Evolutionary conservation across 202 grass and related monocot species (phyloP).

Genomic region (Alloteropsis angusta): DNA sequence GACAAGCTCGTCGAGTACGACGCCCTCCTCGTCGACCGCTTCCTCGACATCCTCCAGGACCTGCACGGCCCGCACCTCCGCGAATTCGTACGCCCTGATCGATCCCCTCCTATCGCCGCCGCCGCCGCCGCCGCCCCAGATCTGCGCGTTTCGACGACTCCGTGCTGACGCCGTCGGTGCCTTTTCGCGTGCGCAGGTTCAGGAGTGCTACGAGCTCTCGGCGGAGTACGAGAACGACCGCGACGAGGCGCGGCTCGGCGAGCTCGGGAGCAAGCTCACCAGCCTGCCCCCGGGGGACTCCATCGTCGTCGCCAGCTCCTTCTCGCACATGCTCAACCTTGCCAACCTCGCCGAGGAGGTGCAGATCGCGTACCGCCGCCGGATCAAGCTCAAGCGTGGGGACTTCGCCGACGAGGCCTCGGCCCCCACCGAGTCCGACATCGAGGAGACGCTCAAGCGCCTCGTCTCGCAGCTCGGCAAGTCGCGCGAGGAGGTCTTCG

Average conservation of each 20-base stretch:
- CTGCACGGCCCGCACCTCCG: conserved; percentile 66
- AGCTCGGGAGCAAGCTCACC: conserved; percentile 78
- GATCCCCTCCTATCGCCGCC: not conserved
- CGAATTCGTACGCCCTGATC: conserved; percentile 56
- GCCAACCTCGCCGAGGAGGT: conserved; percentile 98
- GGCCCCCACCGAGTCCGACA: conserved; percentile 88
- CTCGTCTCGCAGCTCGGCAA: conserved; percentile 66
- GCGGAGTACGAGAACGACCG: conserved; percentile 77
- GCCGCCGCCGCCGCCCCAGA: not conserved
- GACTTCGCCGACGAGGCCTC: conserved; percentile 80
- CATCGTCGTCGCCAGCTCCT: conserved; percentile 83
- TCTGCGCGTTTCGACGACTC: not conserved
- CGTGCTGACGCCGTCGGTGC: not conserved
- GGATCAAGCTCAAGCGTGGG: conserved; percentile 88
- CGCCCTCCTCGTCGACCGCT: conserved; percentile 84
- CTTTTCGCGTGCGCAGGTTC: conserved; percentile 42
- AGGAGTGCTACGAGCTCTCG: conserved; percentile 98
- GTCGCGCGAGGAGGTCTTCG: conserved; percentile 84
- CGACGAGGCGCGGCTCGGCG: conserved; percentile 53
- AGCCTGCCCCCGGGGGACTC: conserved; percentile 56
- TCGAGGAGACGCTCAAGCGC: conserved; percentile 91
- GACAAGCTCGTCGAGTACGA: conserved; percentile 97
- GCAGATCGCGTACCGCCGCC: conserved; percentile 77
- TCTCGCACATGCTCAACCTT: conserved; percentile 99
- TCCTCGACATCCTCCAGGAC: conserved; percentile 91